Evolutionary conservation across 2,329 filamentous ascomycete genomes (phyloP).

Genomic region (Aspergillus chevalieri): DNA sequence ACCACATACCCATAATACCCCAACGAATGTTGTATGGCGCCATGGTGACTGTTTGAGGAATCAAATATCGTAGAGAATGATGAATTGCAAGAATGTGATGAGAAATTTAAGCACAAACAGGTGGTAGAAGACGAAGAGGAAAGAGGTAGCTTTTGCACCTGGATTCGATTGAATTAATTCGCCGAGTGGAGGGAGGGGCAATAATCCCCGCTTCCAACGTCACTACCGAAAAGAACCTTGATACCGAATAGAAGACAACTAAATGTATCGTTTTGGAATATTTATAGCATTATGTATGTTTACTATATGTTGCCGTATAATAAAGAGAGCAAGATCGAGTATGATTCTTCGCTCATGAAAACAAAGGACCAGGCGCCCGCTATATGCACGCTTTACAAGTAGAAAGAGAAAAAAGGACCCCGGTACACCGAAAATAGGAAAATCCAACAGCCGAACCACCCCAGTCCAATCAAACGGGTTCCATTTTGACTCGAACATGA

Average conservation of each 20-base stretch:
- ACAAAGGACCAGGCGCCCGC: conserved; percentile 14
- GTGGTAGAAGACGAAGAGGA: not conserved
- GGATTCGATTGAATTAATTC: not conserved
- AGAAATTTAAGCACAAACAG: not conserved
- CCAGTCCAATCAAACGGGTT: conserved; percentile 24
- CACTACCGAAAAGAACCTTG: not conserved
- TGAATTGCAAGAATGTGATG: not conserved
- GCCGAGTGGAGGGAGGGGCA: not conserved
- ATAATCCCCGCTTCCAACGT: not conserved
- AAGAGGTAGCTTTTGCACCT: not conserved
- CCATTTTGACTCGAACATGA: conserved; percentile 36
- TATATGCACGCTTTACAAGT: conserved; percentile 10
- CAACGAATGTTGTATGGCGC: conserved; percentile 33
- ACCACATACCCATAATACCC: conserved; percentile 40
- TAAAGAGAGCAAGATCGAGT: not conserved
- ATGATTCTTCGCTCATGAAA: not conserved
- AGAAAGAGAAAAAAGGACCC: conserved; percentile 1
- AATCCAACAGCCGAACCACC: not conserved
- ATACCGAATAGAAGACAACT: not conserved
- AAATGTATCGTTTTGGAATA: not conserved
- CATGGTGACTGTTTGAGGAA: conserved; percentile 17
- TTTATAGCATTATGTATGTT: not conserved
- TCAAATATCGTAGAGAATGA: not conserved
- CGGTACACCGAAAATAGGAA: conserved; percentile 2
- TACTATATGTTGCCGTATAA: not conserved